Evolutionary conservation across 306 rosid genomes (phyloP), one percentile per base, ranked within the genome.

Genomic region (Canavalia gladiata): DNA sequence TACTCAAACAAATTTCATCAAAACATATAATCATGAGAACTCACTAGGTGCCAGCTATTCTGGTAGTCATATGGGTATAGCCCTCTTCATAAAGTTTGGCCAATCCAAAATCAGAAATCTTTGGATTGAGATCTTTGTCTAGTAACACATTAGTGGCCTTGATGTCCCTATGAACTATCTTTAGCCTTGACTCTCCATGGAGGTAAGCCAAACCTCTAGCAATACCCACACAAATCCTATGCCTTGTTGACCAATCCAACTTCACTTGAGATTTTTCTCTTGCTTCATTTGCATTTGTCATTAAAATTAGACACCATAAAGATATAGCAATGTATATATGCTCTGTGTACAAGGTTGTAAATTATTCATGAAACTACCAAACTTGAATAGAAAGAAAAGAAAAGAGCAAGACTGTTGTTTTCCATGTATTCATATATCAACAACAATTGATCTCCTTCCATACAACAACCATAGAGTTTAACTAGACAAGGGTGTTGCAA

Each of bases 141-240:
- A 94, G 86, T 43, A 94, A 67, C 66, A 94, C 88, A 85, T 93
- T 93, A 6, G 93, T 87, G 29, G 93, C 94, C 82, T 93, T 93
- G 30, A 93, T 93, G 73, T 94, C 98, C 74, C 97, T 80, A 33
- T 94, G 98, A 58, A 94, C 92, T 10, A 94, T 90, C 88, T 90
- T 94, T 34, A 94, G 33, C 78, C 90, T 87, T 3, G 98, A 94
- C 28, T 94, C 98, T 74, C 89, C 98, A 75, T 94, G 97, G 35
- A 94, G 98, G 82, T 80, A 90, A 62, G 95, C 89, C 77, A 94
- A 82, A 25, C 96, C 97, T 75, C 59, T 94, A 6, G 91, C 96
- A 62, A 92, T 85, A 51, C 97, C 93, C 39, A 90, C 2, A 9
- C 94, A 94, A 8, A 94, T 94, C 57, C 30, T 87, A n/a, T 74